These are phyloP conservation scores for Fusarium paranaense DNA, from an alignment of 2,329 filamentous ascomycete genomes.

Conservation along the genomic window DNA sequence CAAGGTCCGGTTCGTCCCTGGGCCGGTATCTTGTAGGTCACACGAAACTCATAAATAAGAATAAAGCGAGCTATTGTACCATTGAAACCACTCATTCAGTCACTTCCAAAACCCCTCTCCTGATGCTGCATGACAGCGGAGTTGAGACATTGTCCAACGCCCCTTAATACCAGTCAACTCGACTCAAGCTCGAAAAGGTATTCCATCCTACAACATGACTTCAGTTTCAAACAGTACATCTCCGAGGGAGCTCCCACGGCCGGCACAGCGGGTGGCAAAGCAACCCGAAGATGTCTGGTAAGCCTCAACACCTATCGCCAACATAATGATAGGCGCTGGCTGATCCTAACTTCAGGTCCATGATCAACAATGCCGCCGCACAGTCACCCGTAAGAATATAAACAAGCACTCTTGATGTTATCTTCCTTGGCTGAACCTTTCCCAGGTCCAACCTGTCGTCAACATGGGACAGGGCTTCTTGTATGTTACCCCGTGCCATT, in stretches of 20 bases:
- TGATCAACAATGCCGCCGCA: neutral
- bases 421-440: no score
- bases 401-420: neutral
- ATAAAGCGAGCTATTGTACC: no score
- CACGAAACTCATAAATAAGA: neutral
- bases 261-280: neutral
- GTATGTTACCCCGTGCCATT: conserved; percentile 62
- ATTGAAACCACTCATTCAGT: no score
- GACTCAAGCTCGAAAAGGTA: neutral
- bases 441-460: conserved; percentile 64
- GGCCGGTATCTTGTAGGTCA: no score
- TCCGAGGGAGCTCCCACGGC: neutral
- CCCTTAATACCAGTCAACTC: neutral
- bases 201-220: neutral
- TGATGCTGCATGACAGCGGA: no score
- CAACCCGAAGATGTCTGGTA: neutral
- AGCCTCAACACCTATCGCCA: neutral
- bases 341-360: neutral
- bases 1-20: neutral
- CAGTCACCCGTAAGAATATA: neutral
- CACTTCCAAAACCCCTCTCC: no score
- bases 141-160: neutral
- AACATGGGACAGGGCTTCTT: conserved; percentile 78
- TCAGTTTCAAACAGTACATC: neutral
- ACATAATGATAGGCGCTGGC: neutral